Percentiles rank a stretch among this genome's conserved stretches.
phyloP scores from a whole-genome alignment of 345 rosid genomes.

The Combretum micranthum region DNA sequence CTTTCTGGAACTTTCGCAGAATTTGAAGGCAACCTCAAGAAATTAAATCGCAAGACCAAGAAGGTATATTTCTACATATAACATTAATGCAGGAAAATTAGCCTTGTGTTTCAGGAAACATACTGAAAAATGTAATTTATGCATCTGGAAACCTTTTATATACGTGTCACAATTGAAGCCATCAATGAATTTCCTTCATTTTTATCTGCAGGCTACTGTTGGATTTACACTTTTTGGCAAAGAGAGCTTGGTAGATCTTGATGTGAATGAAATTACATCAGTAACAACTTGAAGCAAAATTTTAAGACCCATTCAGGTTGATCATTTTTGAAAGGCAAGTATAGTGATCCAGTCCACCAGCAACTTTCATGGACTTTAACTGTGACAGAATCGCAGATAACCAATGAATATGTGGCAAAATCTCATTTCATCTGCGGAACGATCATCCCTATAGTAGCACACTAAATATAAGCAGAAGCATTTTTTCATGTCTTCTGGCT shows the following conservation, averaged over 20 bases:
- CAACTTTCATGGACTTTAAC: too few relatives aligned
- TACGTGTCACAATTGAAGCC: neutral
- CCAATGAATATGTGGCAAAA: too few relatives aligned
- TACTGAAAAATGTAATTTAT: neutral
- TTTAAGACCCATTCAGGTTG: constrained; percentile 6
- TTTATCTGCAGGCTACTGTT: constrained; percentile 71
- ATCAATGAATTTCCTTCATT: neutral
- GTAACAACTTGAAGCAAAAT: constrained; percentile 28
- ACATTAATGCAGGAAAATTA: neutral
- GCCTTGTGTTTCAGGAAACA: neutral
- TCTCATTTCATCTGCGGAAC: too few relatives aligned
- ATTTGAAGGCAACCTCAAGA: constrained; percentile 64
- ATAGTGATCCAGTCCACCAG: neutral
- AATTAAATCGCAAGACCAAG: constrained; percentile 60
- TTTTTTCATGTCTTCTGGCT: too few relatives aligned
- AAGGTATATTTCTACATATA: constrained; percentile 33
- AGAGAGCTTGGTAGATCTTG: constrained; percentile 74
- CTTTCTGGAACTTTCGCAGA: constrained; percentile 73
- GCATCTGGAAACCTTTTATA: neutral
- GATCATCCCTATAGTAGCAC: too few relatives aligned
- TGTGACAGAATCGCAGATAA: too few relatives aligned
- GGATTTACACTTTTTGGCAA: constrained; percentile 75
- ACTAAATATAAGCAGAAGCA: too few relatives aligned
- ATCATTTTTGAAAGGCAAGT: constrained; percentile 12
- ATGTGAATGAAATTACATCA: constrained; percentile 60